A percentile compares a stretch with the other conserved stretches of the same genome.
Evolutionary conservation across 192 early-diverging fungal genomes (phyloP).

Genomic region (Entophlyctis luteolus): DNA sequence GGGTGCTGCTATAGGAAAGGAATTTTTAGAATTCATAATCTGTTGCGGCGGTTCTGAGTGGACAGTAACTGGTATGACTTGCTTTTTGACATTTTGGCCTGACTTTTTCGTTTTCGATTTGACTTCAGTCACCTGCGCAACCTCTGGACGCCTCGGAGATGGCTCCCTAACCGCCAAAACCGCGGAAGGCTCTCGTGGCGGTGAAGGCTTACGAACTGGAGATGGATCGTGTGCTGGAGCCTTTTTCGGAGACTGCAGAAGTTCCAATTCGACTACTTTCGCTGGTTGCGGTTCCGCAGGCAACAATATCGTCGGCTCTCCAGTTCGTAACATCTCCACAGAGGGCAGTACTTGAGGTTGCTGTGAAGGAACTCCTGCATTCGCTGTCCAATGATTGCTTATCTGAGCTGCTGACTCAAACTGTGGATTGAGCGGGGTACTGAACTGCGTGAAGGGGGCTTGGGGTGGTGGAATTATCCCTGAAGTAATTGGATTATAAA

Average conservation of each 20-base stretch:
- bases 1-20: neutral
- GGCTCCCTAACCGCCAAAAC: too few relatives aligned
- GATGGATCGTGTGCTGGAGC: neutral
- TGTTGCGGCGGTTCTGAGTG: neutral
- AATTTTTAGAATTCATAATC: neutral
- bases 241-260: too few relatives aligned
- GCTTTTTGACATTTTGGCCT: conserved; percentile 12
- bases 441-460: conserved; percentile 5
- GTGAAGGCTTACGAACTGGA: neutral
- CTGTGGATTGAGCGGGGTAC: neutral
- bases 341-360: too few relatives aligned
- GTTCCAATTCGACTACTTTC: too few relatives aligned
- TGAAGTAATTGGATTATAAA: neutral
- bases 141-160: too few relatives aligned
- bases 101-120: conserved; percentile 11
- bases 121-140: neutral
- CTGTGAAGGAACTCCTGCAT: too few relatives aligned
- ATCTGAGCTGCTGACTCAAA: too few relatives aligned
- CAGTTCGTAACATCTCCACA: too few relatives aligned
- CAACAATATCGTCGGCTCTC: neutral
- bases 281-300: too few relatives aligned
- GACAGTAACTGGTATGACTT: neutral
- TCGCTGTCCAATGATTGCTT: too few relatives aligned
- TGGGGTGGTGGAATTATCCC: neutral
- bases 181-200: neutral